A percentile compares a stretch with the other conserved stretches of the same genome.
phyloP scores from a whole-genome alignment of 1,139 yeast species.

The Saccharomyces hybrid region DNA sequence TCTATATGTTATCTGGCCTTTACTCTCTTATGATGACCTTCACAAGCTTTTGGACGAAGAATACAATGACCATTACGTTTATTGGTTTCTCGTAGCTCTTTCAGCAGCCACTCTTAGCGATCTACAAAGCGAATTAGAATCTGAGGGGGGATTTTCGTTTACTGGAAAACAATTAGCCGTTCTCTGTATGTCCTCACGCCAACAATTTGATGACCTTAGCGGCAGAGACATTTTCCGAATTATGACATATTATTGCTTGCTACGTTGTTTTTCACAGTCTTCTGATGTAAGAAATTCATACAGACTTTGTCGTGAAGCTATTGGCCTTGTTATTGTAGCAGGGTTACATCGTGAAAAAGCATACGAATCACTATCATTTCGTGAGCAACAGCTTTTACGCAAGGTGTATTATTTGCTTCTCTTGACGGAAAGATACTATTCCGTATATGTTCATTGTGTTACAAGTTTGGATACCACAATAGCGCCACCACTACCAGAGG shows the following conservation, averaged over 20 bases:
- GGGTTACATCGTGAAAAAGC: background rate
- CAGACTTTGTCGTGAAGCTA: background rate
- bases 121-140: background rate
- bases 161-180: background rate
- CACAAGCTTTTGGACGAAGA: background rate
- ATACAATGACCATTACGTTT: background rate
- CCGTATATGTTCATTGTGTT: background rate
- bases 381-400: background rate
- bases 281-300: background rate
- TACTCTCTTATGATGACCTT: background rate
- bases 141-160: background rate
- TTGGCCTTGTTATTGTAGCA: background rate
- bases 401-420: background rate
- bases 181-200: background rate
- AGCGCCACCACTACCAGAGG: background rate
- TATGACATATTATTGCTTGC: background rate
- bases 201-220: background rate
- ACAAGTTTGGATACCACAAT: background rate
- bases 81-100: background rate
- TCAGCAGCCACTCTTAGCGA: background rate
- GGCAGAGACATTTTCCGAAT: background rate
- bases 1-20: background rate
- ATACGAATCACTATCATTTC: background rate
- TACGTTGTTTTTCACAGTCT: background rate
- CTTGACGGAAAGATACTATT: background rate